Percentiles rank a stretch among this genome's conserved stretches.
These are phyloP conservation scores for Diversispora eburnea DNA, from an alignment of 192 early-diverging fungal genomes.

Conservation along the genomic window DNA sequence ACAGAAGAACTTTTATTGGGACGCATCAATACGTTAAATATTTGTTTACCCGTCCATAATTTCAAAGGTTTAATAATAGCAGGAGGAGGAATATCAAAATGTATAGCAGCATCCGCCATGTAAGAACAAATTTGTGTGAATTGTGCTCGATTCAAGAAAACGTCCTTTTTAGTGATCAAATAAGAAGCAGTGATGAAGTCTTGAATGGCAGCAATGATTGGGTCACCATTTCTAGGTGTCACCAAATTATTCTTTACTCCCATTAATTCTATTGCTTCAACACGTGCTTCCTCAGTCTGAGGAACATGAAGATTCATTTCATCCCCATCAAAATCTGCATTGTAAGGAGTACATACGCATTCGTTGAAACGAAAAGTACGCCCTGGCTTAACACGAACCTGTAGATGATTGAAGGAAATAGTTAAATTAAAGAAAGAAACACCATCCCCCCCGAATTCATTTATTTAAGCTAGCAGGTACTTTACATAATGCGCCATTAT, in stretches of 20 bases:
- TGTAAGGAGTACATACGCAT: constrained; percentile 99
- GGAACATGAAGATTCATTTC: constrained; percentile 99
- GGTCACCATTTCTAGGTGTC: constrained; percentile 97
- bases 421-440: neutral
- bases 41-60: constrained; percentile 97
- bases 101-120: constrained; percentile 78
- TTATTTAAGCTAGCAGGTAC: neutral
- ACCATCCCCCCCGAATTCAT: neutral
- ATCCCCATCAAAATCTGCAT: constrained; percentile 99
- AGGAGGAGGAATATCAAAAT: constrained; percentile 92
- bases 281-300: constrained; percentile 97
- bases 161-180: constrained; percentile 88
- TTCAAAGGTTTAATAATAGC: constrained; percentile 83
- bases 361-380: constrained; percentile 99
- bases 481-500: constrained; percentile 95
- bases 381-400: constrained; percentile 88
- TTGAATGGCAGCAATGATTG: constrained; percentile 97
- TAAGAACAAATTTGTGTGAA: constrained; percentile 92
- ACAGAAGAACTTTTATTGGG: constrained; percentile 71
- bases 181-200: constrained; percentile 99
- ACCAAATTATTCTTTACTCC: constrained; percentile 96
- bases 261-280: constrained; percentile 95
- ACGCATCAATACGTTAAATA: constrained; percentile 83
- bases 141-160: constrained; percentile 90
- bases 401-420: constrained; percentile 11